Evolutionary conservation across 495 filamentous ascomycete genomes (phyloP), one percentile per base, ranked within the genome.

Genomic region (Neurospora intermedia): DNA sequence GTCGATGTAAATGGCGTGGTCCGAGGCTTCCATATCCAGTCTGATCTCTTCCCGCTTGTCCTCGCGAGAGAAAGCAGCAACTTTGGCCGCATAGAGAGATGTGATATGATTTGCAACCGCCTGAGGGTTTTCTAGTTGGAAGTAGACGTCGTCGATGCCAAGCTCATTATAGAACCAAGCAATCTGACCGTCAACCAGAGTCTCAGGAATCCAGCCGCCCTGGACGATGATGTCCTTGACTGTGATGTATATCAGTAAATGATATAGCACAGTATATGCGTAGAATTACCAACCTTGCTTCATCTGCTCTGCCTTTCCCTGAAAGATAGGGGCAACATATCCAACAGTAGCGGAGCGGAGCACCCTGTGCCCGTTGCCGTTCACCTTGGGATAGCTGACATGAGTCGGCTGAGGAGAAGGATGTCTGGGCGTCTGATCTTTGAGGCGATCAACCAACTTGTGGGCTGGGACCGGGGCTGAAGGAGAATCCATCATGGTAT

Each of bases 141-240:
- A 99, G 84, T 99, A 99, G 84, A 97, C 94, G 82, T 99, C 96
- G 82, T 99, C 96, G 78, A 99, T 99, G 70, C 96, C 96, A 16
- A 99, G 88, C 80, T 94, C 91, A 76, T 96, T 92, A 84, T 99
- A 99, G 86, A 99, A 99, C 96, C 96, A 98, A 20, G 87, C 87
- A 41, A 93, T 93, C 82, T 99, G 94, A 3, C 89, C 87, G 72
- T 94, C 89, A 45, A 97, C 87, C 75, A 98, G 91, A 54, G 92
- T 88, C 71, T 86, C 84, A 3, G 96, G 96, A 71, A 99, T 93
- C 88, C 97, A 98, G 46, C 88, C 91, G 79, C 77, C 79, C 66
- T 83, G 80, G 42, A 54, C 74, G 74, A 87, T 86, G 73, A 78
- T 70, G 31, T 76, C 78, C 77, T 80, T 82, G 77, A 86, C 84